Evolutionary conservation across 163 green algal species (phyloP), one percentile per base, ranked within the genome.

Genomic region (Chlamydomonas reinhardtii): DNA sequence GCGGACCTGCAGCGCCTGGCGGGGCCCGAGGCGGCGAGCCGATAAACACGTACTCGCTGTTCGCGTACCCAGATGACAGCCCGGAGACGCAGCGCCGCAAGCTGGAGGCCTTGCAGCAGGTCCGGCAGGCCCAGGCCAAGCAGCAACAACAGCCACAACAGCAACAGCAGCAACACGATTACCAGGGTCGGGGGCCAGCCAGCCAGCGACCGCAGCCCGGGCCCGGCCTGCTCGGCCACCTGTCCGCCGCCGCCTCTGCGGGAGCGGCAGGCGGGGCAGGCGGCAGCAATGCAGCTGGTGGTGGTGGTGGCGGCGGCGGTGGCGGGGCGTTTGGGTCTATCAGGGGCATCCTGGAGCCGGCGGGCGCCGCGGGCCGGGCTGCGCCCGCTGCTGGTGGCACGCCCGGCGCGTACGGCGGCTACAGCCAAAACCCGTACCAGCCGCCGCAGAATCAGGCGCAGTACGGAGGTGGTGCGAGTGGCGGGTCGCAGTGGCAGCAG

Each of bases 31-130:
- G 22, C 25, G 35, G 71, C n/a, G n/a, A n/a, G n/a, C n/a, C n/a
- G n/a, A n/a, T n/a, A 0, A 32, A 32, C 37, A 9, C n/a, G 19
- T 12, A n/a, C 59, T 31, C 59, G 19, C 22, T 76, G 29, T 85
- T 85, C 34, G 68, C 39, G 0, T 85, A 85, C 48, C 79, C 79
- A 0, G 79, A 85, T 20, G 79, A 85, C 69, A 76, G 43, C 79
- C 79, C 79, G n/a, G 79, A 72, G 62, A 85, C 69, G 17, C 73
- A 64, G 29, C 52, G 34, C 6, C 79, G 69, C 25, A 85, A 78
- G 54, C 27, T 84, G 6, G 76, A 74, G 9, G 76, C 70, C 69
- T 20, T 54, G 34, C 22, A 20, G 24, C 69, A 80, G 27, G 48
- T 66, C 24, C 72, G 68, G 73, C 48, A 56, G 2, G 25, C 65